Evolutionary conservation across 108 stramenopile genomes (phyloP).

Genomic region (Cyclostephanos tholiformis): DNA sequence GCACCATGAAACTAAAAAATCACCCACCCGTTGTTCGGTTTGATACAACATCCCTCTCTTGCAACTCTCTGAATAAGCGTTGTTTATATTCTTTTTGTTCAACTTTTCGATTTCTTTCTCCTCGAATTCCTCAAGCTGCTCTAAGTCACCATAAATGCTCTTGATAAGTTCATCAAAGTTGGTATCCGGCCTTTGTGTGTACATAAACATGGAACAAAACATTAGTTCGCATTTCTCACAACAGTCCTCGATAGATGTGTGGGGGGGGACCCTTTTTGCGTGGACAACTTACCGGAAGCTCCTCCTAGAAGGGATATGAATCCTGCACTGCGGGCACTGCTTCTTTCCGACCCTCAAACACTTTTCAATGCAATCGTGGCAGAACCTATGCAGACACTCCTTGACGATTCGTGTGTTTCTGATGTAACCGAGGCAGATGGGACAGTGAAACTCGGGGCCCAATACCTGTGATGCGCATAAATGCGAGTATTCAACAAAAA

Average conservation of each 20-base stretch:
- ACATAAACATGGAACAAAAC: neutral
- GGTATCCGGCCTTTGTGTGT: conserved; percentile 32
- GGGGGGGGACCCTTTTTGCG: neutral
- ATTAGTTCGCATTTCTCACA: neutral
- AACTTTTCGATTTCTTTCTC: conserved; percentile 32
- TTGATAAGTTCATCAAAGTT: conserved; percentile 58
- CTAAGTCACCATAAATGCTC: conserved; percentile 58
- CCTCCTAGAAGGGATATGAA: conserved; percentile 60
- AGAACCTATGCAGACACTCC: conserved; percentile 76
- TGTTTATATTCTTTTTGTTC: conserved; percentile 50
- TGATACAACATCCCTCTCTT: conserved; percentile 42
- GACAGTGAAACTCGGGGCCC: conserved; percentile 54
- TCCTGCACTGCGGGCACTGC: conserved; percentile 62
- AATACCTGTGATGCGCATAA: conserved; percentile 28
- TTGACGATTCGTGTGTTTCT: conserved; percentile 61
- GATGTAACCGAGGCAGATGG: conserved; percentile 63
- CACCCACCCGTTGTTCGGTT: conserved; percentile 30
- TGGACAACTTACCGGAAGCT: conserved; percentile 38
- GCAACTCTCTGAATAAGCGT: conserved; percentile 33
- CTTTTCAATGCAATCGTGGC: conserved; percentile 65
- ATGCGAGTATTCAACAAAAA: conserved; percentile 2
- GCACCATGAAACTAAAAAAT: neutral
- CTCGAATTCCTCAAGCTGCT: conserved; percentile 46
- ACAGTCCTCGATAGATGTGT: neutral
- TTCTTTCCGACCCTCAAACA: conserved; percentile 61